A percentile compares a stretch with the other conserved stretches of the same genome.
Conservation (phyloP, 441 rosid species). For the Erysimum cheiri region DNA sequence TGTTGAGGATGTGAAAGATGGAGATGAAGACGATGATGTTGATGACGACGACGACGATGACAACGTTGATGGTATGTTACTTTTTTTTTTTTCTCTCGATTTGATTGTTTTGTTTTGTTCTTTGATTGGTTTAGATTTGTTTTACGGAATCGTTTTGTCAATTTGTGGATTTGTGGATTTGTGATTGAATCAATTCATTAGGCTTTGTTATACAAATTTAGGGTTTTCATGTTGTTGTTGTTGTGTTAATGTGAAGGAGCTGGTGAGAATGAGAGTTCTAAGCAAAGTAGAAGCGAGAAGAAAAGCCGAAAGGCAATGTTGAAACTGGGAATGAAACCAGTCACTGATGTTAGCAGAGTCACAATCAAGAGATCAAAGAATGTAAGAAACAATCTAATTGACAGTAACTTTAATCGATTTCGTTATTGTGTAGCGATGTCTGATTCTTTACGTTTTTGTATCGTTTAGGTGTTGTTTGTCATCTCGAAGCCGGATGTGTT, state of each 20-base stretch:
- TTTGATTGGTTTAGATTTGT: background rate
- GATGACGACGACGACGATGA: constrained; percentile 41
- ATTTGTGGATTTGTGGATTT: too few species aligned
- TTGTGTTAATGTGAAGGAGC: constrained; percentile 29
- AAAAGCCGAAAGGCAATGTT: constrained; percentile 67
- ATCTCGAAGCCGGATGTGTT: constrained; percentile 76
- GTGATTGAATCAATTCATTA: constrained; percentile 1
- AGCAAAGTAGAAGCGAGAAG: constrained; percentile 72
- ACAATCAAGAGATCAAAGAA: constrained; percentile 68
- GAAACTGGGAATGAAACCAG: constrained; percentile 62
- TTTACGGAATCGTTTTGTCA: background rate
- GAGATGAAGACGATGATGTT: constrained; percentile 42
- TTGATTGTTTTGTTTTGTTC: background rate
- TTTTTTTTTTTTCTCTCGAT: constrained; percentile 1
- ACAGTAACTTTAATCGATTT: too few species aligned
- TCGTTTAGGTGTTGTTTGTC: constrained; percentile 57
- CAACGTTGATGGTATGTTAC: constrained; percentile 34
- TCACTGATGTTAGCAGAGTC: constrained; percentile 60
- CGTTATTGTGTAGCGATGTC: background rate
- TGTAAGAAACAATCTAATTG: constrained; percentile 43
- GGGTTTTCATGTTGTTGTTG: constrained; percentile 14
- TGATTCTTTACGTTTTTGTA: background rate
- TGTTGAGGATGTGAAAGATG: constrained; percentile 46
- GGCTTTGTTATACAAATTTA: background rate
- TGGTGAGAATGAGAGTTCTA: constrained; percentile 59